These are phyloP conservation scores for Malassezia yamatoensis DNA, from an alignment of 1,284 basidiomycete genomes.

Conservation along the genomic window DNA sequence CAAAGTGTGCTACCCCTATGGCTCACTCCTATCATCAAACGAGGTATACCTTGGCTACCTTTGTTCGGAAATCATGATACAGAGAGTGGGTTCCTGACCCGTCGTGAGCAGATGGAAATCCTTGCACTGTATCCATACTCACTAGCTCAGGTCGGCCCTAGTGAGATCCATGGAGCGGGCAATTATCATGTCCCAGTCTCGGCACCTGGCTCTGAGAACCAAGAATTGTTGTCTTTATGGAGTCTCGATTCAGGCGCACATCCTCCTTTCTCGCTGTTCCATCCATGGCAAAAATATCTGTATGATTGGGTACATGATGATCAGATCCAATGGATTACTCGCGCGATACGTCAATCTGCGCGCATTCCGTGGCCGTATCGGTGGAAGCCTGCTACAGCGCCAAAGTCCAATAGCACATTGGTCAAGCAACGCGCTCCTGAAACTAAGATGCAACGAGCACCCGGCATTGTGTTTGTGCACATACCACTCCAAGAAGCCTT, in stretches of 20 bases:
- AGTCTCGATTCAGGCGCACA: conserved; percentile 75
- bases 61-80: conserved; percentile 71
- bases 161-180: conserved; percentile 54
- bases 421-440: conserved; percentile 16
- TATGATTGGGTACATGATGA: conserved; percentile 37
- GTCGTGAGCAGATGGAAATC: conserved; percentile 56
- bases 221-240: conserved; percentile 76
- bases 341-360: conserved; percentile 14
- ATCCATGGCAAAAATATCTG: conserved; percentile 22
- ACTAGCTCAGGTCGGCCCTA: conserved; percentile 66
- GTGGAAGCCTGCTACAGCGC: conserved; percentile 18
- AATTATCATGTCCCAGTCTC: conserved; percentile 17
- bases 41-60: conserved; percentile 73
- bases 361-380: conserved; percentile 23
- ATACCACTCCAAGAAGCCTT: conserved; percentile 45
- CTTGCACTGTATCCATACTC: conserved; percentile 69
- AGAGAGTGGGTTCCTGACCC: conserved; percentile 26
- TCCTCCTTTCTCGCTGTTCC: conserved; percentile 21
- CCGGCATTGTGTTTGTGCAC: conserved; percentile 39
- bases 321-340: conserved; percentile 36
- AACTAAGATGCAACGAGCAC: conserved; percentile 18
- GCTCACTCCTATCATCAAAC: conserved; percentile 62
- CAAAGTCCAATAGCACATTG: neutral
- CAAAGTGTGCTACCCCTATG: conserved; percentile 79
- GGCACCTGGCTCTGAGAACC: conserved; percentile 50